Evolutionary conservation across 2,329 filamentous ascomycete genomes (phyloP).

Genomic region (Fusarium chuoi): DNA sequence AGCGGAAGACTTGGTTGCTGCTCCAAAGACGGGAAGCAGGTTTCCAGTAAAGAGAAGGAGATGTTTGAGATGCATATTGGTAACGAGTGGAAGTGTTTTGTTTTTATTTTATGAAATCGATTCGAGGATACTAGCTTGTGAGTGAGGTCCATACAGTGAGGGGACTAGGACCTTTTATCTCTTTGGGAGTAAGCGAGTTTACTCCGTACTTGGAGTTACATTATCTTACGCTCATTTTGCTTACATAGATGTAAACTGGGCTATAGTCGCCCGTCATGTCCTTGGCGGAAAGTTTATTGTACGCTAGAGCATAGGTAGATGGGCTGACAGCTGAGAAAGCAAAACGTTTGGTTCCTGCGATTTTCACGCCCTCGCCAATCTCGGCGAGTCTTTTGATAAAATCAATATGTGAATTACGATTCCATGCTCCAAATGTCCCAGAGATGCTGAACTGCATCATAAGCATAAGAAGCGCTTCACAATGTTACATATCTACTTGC

Average conservation of each 20-base stretch:
- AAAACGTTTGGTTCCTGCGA: too few relatives aligned
- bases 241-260: not conserved
- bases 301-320: not conserved
- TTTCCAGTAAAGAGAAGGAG: not conserved
- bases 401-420: rapidly evolving
- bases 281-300: not conserved
- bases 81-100: not conserved
- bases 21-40: not conserved
- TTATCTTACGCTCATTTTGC: not conserved
- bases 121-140: too few relatives aligned
- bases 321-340: not conserved
- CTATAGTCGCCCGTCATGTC: not conserved
- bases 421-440: rapidly evolving
- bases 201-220: not conserved
- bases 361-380: rapidly evolving
- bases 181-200: too few relatives aligned
- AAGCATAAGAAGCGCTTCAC: not conserved
- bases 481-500: too few relatives aligned
- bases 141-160: rapidly evolving
- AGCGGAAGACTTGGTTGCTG: not conserved
- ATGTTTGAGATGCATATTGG: not conserved
- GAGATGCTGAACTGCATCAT: rapidly evolving
- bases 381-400: rapidly evolving
- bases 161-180: not conserved
- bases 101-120: too few relatives aligned